Evolutionary conservation across 2,329 filamentous ascomycete species (phyloP).

Genomic region (Colletotrichum australisinense): DNA sequence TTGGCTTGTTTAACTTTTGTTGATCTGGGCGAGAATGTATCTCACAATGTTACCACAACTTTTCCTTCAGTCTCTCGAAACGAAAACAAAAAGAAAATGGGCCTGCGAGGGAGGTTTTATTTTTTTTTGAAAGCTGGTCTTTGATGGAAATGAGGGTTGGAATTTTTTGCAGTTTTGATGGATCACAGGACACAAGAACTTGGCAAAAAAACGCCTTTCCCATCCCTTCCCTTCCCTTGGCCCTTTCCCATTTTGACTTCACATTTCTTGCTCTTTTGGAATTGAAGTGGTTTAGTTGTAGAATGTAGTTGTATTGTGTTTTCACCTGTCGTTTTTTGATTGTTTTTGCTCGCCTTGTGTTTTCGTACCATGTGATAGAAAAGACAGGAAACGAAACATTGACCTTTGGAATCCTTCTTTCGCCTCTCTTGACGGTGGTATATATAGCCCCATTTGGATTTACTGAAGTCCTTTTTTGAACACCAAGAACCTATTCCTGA

Average conservation of each 20-base stretch:
- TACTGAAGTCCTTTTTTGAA: not conserved
- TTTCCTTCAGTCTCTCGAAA: too few relatives aligned
- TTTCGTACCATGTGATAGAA: not conserved
- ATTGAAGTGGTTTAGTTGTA: not conserved
- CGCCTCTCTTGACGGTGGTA: not conserved
- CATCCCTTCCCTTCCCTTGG: not conserved
- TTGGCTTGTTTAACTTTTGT: not conserved
- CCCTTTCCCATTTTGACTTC: not conserved
- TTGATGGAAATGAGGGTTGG: conserved; percentile 2
- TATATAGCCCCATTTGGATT: not conserved
- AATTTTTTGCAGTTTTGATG: conserved; percentile 1
- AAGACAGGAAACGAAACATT: not conserved
- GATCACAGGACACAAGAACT: conserved; percentile 28
- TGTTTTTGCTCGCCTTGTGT: not conserved
- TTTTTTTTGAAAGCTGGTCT: not conserved
- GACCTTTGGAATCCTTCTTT: not conserved
- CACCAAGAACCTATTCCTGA: not conserved
- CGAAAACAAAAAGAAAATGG: not conserved
- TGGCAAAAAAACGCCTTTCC: conserved; percentile 1
- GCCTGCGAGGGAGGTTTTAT: not conserved
- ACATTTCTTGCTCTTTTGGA: not conserved
- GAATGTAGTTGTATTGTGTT: not conserved
- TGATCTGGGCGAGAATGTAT: too few relatives aligned
- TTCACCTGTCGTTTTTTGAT: not conserved
- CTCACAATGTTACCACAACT: too few relatives aligned